Conservation (phyloP, 805 yeast species). For the Starmerella powellii region DNA sequence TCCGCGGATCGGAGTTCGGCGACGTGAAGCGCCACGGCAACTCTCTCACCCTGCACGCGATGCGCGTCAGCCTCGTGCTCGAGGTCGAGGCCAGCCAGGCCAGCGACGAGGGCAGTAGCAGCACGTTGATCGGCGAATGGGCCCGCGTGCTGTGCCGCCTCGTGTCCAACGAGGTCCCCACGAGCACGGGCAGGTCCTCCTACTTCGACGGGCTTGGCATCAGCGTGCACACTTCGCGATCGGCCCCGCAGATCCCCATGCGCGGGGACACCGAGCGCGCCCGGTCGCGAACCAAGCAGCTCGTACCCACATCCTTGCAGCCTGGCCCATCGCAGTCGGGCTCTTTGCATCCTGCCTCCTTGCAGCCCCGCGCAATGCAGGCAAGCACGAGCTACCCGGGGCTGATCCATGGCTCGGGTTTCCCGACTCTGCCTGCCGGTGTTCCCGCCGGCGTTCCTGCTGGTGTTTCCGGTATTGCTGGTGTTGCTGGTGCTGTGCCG, state of each 20-base stretch:
- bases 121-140: constrained; percentile 14
- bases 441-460: too few species aligned
- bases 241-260: not conserved
- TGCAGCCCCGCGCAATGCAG: too few species aligned
- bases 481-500: too few species aligned
- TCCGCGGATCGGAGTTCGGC: constrained; percentile 15
- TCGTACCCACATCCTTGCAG: not conserved
- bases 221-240: not conserved
- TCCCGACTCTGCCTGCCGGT: too few species aligned
- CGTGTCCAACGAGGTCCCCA: constrained; percentile 1
- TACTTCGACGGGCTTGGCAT: constrained; percentile 16
- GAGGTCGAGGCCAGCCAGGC: constrained; percentile 9
- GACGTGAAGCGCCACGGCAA: constrained; percentile 20
- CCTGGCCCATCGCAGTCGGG: too few species aligned
- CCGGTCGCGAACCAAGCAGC: not conserved
- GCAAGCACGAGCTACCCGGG: too few species aligned
- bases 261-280: not conserved
- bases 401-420: too few species aligned
- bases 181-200: not conserved
- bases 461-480: too few species aligned
- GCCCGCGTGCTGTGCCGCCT: constrained; percentile 16
- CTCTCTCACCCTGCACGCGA: constrained; percentile 13
- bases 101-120: constrained; percentile 2
- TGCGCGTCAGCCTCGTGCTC: constrained; percentile 7
- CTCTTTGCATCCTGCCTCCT: too few species aligned